These are phyloP conservation scores for Phellopilus nigrolimitatus DNA, from an alignment of 1,284 basidiomycete genomes.

Conservation along the genomic window DNA sequence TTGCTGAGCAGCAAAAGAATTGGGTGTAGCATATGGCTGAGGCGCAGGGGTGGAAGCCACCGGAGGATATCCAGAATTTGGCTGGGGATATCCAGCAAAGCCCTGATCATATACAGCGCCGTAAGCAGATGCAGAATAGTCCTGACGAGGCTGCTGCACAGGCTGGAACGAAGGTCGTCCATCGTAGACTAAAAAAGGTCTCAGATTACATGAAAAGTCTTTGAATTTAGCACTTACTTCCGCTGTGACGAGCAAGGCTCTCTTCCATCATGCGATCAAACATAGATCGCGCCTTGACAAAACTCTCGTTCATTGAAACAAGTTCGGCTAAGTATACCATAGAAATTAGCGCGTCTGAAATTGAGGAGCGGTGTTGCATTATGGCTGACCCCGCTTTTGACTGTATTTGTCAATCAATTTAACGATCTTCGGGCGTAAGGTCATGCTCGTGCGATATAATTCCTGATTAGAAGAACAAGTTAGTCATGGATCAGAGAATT, in stretches of 20 bases:
- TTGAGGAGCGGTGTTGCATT: background rate
- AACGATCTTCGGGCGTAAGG: constrained; percentile 89
- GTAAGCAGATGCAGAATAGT: constrained; percentile 25
- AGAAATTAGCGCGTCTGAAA: background rate
- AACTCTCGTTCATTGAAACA: constrained; percentile 86
- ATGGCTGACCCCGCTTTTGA: constrained; percentile 73
- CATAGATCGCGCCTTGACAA: constrained; percentile 76
- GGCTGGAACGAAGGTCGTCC: constrained; percentile 19
- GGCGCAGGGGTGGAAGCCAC: constrained; percentile 27
- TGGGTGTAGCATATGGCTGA: constrained; percentile 32
- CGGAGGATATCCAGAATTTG: constrained; percentile 33
- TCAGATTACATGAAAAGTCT: constrained; percentile 2
- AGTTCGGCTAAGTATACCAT: constrained; percentile 58
- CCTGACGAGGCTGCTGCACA: constrained; percentile 24
- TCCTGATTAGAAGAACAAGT: constrained; percentile 47
- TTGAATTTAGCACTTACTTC: constrained; percentile 34
- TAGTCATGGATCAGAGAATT: background rate
- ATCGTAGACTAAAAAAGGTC: constrained; percentile 19
- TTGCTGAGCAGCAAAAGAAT: constrained; percentile 28
- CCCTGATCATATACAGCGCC: constrained; percentile 30
- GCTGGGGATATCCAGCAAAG: constrained; percentile 38
- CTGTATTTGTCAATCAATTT: constrained; percentile 97
- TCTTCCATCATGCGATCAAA: constrained; percentile 93
- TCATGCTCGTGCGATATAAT: constrained; percentile 86
- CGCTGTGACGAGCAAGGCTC: constrained; percentile 72